A percentile compares a stretch with the other conserved stretches of the same genome.
These are phyloP conservation scores for Pestalotiopsis fici DNA, from an alignment of 2,329 filamentous ascomycete species.

Conservation along the genomic window DNA sequence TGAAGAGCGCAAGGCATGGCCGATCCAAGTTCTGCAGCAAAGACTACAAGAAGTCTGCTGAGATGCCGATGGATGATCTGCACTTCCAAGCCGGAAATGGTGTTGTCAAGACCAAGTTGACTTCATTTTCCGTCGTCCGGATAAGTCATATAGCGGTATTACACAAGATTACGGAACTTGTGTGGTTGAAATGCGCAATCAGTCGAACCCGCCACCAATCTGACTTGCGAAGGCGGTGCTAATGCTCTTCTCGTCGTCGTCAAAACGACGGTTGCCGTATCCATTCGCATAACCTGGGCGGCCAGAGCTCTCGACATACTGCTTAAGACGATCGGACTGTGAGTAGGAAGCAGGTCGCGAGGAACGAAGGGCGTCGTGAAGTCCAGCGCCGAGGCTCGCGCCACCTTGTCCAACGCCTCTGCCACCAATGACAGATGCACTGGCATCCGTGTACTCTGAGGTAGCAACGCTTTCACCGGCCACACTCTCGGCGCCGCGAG, in stretches of 20 bases:
- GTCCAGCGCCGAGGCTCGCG: conserved; percentile 80
- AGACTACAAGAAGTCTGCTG: neutral
- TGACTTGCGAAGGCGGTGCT: conserved; percentile 97
- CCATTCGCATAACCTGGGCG: conserved; percentile 68
- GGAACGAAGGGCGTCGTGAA: conserved; percentile 73
- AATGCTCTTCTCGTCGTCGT: conserved; percentile 94
- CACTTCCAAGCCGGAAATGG: neutral
- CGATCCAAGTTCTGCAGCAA: conserved; percentile 2
- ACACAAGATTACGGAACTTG: neutral
- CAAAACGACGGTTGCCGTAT: conserved; percentile 66
- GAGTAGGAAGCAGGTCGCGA: conserved; percentile 60
- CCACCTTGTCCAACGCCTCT: conserved; percentile 81
- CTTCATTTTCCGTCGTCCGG: neutral
- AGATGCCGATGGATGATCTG: neutral
- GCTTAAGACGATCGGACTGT: conserved; percentile 88
- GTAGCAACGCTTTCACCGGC: conserved; percentile 92
- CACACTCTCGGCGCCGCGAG: conserved; percentile 72
- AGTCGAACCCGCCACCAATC: conserved; percentile 60
- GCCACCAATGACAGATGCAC: conserved; percentile 73
- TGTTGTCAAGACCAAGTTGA: neutral
- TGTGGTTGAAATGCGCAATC: conserved; percentile 17
- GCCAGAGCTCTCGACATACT: conserved; percentile 86
- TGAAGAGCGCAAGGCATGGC: neutral
- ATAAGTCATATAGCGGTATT: neutral
- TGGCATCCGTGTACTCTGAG: conserved; percentile 85